These are phyloP conservation scores for Penicillium coffeae DNA, from an alignment of 495 filamentous ascomycete genomes.

Conservation along the genomic window DNA sequence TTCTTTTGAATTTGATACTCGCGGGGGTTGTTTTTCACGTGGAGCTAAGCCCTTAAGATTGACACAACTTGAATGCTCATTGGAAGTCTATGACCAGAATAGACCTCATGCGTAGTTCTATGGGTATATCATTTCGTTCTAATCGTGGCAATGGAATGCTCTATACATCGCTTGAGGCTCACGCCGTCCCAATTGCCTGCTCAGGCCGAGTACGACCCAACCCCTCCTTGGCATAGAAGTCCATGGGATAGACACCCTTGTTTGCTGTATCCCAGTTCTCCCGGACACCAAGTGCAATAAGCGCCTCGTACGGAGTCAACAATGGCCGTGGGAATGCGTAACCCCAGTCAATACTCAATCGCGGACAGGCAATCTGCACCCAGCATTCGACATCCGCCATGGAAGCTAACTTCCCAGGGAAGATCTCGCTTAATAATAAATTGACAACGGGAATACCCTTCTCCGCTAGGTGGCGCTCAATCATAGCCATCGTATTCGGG, in stretches of 20 bases:
- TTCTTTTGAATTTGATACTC: not conserved
- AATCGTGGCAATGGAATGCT: no score
- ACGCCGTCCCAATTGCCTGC: conserved; percentile 25
- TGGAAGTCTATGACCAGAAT: no score
- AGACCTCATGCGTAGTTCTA: no score
- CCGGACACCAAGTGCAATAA: conserved; percentile 75
- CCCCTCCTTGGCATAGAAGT: conserved; percentile 93
- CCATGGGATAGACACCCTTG: conserved; percentile 88
- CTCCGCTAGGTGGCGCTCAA: conserved; percentile 68
- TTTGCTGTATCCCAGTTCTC: conserved; percentile 70
- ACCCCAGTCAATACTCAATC: conserved; percentile 96
- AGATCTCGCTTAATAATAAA: conserved; percentile 86
- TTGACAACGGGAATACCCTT: conserved; percentile 75
- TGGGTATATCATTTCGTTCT: no score
- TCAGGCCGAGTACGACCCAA: conserved; percentile 70
- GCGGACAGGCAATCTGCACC: conserved; percentile 95
- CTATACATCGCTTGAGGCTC: no score
- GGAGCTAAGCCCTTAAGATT: no score
- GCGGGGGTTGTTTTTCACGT: no score
- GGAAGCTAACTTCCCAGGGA: conserved; percentile 87
- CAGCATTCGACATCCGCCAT: conserved; percentile 93
- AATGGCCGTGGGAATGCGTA: conserved; percentile 90
- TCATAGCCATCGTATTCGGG: conserved; percentile 81
- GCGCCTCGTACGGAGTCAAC: conserved; percentile 90
- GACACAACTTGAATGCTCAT: no score